Evolutionary conservation across 148 eudicot genomes (phyloP).

Genomic region (Pharnaceum exiguum): DNA sequence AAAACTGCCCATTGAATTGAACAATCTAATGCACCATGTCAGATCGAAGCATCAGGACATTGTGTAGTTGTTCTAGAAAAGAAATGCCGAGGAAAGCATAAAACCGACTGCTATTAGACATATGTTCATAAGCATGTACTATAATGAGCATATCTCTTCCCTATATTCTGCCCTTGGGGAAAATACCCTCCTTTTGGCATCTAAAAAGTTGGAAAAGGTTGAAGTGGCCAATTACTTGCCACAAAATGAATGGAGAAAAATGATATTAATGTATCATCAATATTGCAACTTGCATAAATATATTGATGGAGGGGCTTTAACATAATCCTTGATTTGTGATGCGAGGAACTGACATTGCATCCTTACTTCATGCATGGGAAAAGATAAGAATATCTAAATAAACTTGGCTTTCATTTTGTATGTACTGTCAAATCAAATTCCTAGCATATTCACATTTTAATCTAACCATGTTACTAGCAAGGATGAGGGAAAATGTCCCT

Average conservation of each 20-base stretch:
- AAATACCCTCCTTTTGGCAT: constrained; percentile 3
- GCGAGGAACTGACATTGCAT: constrained; percentile 11
- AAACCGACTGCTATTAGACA: constrained; percentile 1
- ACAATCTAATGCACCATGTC: constrained; percentile 4
- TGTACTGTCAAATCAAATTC: constrained; percentile 12
- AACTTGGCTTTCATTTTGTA: constrained; percentile 8
- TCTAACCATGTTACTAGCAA: neutral
- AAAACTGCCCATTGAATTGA: neutral
- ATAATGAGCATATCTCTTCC: neutral
- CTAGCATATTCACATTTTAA: constrained; percentile 13
- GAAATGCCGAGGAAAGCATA: constrained; percentile 1
- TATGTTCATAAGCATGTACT: neutral
- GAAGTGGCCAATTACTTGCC: constrained; percentile 3
- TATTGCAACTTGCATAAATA: constrained; percentile 15
- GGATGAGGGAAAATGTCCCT: constrained; percentile 19
- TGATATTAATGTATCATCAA: constrained; percentile 9
- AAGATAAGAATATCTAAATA: constrained; percentile 15
- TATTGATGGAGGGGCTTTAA: neutral
- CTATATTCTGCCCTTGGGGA: neutral
- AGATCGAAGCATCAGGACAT: neutral
- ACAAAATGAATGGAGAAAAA: constrained; percentile 1
- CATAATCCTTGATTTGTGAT: constrained; percentile 4
- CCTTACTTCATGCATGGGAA: constrained; percentile 10
- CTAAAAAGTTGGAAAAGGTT: neutral
- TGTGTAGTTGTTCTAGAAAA: neutral